A percentile compares a stretch with the other conserved stretches of the same genome.
These are phyloP conservation scores for Byssoonygena ceratinophila DNA, from an alignment of 2,329 filamentous ascomycete species.

Conservation along the genomic window DNA sequence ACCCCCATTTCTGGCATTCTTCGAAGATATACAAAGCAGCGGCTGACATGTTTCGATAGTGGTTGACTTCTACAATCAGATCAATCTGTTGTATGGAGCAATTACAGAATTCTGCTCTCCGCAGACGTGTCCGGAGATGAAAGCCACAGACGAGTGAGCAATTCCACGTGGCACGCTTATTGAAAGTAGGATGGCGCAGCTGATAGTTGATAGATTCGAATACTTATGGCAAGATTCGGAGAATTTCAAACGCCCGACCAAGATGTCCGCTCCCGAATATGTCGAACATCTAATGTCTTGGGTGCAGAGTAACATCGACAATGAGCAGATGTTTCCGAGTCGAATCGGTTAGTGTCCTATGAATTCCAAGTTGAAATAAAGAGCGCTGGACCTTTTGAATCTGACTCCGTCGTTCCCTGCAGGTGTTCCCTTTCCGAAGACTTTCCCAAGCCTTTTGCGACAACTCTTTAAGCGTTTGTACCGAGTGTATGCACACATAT, in stretches of 20 bases:
- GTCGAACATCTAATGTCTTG: conserved; percentile 96
- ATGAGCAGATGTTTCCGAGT: conserved; percentile 89
- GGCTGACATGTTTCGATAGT: conserved; percentile 44
- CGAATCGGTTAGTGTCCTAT: conserved; percentile 56
- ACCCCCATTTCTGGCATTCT: background rate
- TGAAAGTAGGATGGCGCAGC: background rate
- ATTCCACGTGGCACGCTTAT: background rate
- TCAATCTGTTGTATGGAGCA: conserved; percentile 95
- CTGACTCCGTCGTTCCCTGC: conserved; percentile 5
- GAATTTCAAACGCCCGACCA: conserved; percentile 88
- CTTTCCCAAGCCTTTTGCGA: conserved; percentile 75
- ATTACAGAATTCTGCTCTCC: conserved; percentile 99
- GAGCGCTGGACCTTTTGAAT: background rate
- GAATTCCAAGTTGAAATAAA: background rate
- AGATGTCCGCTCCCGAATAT: conserved; percentile 94
- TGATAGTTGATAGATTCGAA: conserved; percentile 58
- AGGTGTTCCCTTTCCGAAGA: conserved; percentile 90
- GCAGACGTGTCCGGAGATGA: conserved; percentile 96
- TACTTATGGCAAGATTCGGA: conserved; percentile 98
- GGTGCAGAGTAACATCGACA: conserved; percentile 92
- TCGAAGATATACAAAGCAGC: background rate
- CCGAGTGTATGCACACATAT: conserved; percentile 96
- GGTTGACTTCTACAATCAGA: conserved; percentile 99
- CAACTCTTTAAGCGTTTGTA: conserved; percentile 99
- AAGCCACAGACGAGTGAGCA: conserved; percentile 91